phyloP scores from a whole-genome alignment of 1,284 basidiomycete species.

The Agroathelia rolfsii region DNA sequence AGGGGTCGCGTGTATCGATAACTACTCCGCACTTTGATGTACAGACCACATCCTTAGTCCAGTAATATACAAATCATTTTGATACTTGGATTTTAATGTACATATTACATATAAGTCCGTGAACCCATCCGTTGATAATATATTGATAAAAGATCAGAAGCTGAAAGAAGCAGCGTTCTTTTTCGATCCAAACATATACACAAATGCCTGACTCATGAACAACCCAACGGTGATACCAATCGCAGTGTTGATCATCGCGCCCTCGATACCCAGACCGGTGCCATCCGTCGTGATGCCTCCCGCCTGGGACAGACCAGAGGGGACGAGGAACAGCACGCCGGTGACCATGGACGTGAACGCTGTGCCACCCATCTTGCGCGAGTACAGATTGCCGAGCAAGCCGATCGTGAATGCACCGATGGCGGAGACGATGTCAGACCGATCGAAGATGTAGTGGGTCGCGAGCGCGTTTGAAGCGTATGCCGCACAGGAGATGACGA shows the following conservation, averaged over 20 bases:
- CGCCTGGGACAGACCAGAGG: conserved; percentile 79
- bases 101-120: neutral
- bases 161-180: conserved; percentile 81
- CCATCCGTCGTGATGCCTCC: conserved; percentile 68
- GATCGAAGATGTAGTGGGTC: conserved; percentile 79
- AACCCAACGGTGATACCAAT: conserved; percentile 88
- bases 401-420: conserved; percentile 82
- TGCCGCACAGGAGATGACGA: conserved; percentile 72
- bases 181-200: conserved; percentile 76
- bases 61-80: too few species aligned
- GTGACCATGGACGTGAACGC: conserved; percentile 87
- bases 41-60: too few species aligned
- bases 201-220: conserved; percentile 79
- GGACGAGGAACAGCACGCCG: conserved; percentile 77
- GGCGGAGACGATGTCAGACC: conserved; percentile 76
- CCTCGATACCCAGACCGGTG: conserved; percentile 65
- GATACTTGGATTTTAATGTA: neutral
- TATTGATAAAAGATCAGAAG: conserved; percentile 33
- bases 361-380: conserved; percentile 78
- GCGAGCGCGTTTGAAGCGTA: conserved; percentile 73
- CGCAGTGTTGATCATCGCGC: conserved; percentile 81
- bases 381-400: conserved; percentile 75
- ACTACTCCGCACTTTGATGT: neutral
- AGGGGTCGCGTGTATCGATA: conserved; percentile 4
- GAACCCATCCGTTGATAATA: neutral